Percentiles rank a stretch among this genome's conserved stretches.
Evolutionary conservation across 1,284 basidiomycete genomes (phyloP).

Genomic region (Heterobasidion occidentale): DNA sequence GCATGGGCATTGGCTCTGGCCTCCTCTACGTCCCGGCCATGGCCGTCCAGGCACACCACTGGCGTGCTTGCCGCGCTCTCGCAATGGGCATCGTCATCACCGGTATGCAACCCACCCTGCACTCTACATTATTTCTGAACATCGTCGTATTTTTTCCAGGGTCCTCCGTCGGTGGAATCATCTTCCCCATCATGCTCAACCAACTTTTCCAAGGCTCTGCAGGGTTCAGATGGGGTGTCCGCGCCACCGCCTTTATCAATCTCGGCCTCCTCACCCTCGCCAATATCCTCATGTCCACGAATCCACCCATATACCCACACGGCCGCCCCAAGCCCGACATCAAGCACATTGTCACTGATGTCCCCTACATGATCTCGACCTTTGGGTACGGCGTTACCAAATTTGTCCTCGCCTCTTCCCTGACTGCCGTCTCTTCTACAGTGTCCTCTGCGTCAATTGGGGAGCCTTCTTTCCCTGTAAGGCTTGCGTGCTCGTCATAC

Average conservation of each 20-base stretch:
- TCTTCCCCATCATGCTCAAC: constrained; percentile 47
- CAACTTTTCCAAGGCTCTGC: constrained; percentile 28
- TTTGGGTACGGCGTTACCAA: constrained; percentile 11
- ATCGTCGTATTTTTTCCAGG: neutral
- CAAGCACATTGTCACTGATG: constrained; percentile 11
- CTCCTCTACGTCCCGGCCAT: constrained; percentile 34
- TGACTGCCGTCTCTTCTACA: neutral
- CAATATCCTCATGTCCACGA: constrained; percentile 8
- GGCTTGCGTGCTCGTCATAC: neutral
- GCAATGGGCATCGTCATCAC: constrained; percentile 39
- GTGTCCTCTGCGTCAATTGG: constrained; percentile 8
- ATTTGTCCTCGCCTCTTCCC: neutral
- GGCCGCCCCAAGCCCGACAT: constrained; percentile 7
- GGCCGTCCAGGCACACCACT: constrained; percentile 38
- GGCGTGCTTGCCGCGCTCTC: constrained; percentile 32
- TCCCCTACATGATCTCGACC: constrained; percentile 12
- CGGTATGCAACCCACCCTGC: constrained; percentile 11
- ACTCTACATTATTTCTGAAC: neutral
- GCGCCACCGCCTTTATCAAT: constrained; percentile 10
- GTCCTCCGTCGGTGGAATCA: constrained; percentile 18
- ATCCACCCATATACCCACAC: neutral
- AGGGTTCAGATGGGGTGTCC: constrained; percentile 36
- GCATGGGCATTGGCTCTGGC: constrained; percentile 34
- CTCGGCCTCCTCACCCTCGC: constrained; percentile 8
- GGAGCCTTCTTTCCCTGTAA: constrained; percentile 15